A percentile compares a stretch with the other conserved stretches of the same genome.
phyloP scores from a whole-genome alignment of 139 green algal species.

The Klebsormidium nitens region DNA sequence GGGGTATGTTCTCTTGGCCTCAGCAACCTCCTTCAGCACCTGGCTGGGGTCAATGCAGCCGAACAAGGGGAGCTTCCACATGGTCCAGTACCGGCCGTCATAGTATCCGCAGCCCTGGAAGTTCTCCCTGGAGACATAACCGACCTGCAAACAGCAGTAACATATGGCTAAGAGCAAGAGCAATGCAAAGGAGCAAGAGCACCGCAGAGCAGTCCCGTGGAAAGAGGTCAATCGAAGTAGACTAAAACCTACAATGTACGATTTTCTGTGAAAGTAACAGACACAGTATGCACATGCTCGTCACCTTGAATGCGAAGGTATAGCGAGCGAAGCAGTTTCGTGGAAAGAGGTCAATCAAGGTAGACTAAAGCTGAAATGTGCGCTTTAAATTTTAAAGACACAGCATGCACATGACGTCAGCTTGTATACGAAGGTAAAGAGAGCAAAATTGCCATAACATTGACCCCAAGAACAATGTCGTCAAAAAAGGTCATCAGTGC shows the following conservation, averaged over 20 bases:
- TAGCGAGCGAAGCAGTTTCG: neutral
- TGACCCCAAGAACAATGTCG: neutral
- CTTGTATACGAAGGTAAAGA: too few relatives aligned
- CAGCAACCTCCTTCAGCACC: conserved; percentile 84
- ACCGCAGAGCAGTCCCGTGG: neutral
- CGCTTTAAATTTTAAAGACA: neutral
- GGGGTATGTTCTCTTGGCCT: conserved; percentile 82
- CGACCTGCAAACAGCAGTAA: neutral
- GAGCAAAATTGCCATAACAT: too few relatives aligned
- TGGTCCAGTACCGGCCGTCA: conserved; percentile 96
- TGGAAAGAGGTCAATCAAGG: neutral
- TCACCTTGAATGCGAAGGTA: too few relatives aligned
- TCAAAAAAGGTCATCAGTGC: neutral
- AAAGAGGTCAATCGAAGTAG: neutral
- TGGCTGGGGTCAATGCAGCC: conserved; percentile 87
- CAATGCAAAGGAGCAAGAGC: neutral
- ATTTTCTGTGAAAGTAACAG: too few relatives aligned
- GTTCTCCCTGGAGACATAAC: conserved; percentile 28
- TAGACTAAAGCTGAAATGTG: neutral
- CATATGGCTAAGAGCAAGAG: neutral
- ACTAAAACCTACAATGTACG: neutral
- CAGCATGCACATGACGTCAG: too few relatives aligned
- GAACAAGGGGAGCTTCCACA: conserved; percentile 99
- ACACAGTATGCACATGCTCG: too few relatives aligned
- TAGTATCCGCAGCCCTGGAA: conserved; percentile 58